Percentiles rank a stretch among this genome's conserved stretches.
Conservation (phyloP, 2,329 filamentous ascomycete genomes). For the Sporothrix brasiliensis region DNA sequence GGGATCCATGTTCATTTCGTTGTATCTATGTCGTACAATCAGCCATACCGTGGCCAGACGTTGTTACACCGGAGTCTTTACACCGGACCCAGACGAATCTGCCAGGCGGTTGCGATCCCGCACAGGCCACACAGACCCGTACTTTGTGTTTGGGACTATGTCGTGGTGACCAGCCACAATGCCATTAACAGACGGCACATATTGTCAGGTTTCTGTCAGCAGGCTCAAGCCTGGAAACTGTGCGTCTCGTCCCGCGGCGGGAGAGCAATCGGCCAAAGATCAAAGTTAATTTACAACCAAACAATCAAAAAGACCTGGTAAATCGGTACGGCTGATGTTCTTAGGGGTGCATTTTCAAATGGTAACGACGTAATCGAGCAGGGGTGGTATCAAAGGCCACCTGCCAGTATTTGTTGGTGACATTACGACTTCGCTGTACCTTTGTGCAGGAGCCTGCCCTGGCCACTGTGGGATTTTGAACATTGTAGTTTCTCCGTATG, state of each 20-base stretch:
- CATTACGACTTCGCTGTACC: no score
- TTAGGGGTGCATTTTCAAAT: constrained; percentile 9
- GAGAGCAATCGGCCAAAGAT: constrained; percentile 3
- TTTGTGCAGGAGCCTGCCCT: background rate
- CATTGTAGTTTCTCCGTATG: background rate
- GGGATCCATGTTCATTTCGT: no score
- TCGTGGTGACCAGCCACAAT: background rate
- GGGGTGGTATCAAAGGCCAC: background rate
- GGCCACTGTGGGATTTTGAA: constrained; percentile 1
- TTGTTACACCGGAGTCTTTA: constrained; percentile 19
- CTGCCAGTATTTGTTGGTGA: background rate
- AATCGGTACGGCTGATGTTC: background rate
- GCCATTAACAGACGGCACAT: constrained; percentile 4
- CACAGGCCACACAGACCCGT: background rate
- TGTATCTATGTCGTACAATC: background rate
- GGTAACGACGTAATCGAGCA: constrained; percentile 29
- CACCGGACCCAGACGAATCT: background rate
- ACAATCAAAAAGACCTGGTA: background rate
- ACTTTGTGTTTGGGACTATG: background rate
- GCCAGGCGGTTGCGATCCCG: background rate
- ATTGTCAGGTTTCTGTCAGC: background rate
- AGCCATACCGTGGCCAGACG: background rate
- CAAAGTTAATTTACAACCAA: background rate
- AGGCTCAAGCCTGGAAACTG: constrained; percentile 9
- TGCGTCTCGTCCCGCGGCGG: constrained; percentile 22